These are phyloP conservation scores for Protomyces gravidus DNA, from an alignment of 1,139 yeast genomes.

Conservation along the genomic window DNA sequence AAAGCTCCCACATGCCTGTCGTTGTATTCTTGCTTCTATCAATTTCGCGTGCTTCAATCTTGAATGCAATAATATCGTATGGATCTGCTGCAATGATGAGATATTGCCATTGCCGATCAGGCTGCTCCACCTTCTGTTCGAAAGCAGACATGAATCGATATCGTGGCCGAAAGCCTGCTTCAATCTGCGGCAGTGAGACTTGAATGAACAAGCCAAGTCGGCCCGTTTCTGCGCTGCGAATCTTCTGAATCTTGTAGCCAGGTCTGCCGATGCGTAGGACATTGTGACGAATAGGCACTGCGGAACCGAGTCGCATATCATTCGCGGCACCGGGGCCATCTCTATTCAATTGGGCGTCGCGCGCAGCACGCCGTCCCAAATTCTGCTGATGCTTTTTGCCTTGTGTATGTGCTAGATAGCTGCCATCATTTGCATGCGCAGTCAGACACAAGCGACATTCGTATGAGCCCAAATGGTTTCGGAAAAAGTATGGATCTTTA, in stretches of 20 bases:
- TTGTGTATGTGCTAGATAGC: conserved; percentile 72
- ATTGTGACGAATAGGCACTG: conserved; percentile 47
- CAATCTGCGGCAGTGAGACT: conserved; percentile 53
- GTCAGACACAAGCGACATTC: conserved; percentile 77
- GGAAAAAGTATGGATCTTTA: conserved; percentile 68
- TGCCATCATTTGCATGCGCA: conserved; percentile 67
- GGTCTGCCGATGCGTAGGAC: conserved; percentile 70
- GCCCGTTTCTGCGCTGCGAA: conserved; percentile 58
- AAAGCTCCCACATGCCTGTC: conserved; percentile 56
- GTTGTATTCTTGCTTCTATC: conserved; percentile 47
- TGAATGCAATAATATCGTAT: conserved; percentile 68
- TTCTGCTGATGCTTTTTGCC: conserved; percentile 72
- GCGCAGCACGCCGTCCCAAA: conserved; percentile 53
- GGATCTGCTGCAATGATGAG: conserved; percentile 79
- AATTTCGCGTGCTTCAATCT: conserved; percentile 58
- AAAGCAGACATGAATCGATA: conserved; percentile 70
- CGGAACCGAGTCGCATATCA: conserved; percentile 35
- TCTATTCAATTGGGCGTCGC: conserved; percentile 34
- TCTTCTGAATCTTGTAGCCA: conserved; percentile 59
- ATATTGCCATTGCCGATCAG: conserved; percentile 53
- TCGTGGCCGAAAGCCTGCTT: conserved; percentile 49
- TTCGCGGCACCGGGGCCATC: conserved; percentile 31
- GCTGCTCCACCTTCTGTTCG: conserved; percentile 54
- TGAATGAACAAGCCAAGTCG: conserved; percentile 59
- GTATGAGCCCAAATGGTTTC: conserved; percentile 65